These are phyloP conservation scores for Parastagonospora avenae DNA, from an alignment of 2,329 filamentous ascomycete species.

Conservation along the genomic window DNA sequence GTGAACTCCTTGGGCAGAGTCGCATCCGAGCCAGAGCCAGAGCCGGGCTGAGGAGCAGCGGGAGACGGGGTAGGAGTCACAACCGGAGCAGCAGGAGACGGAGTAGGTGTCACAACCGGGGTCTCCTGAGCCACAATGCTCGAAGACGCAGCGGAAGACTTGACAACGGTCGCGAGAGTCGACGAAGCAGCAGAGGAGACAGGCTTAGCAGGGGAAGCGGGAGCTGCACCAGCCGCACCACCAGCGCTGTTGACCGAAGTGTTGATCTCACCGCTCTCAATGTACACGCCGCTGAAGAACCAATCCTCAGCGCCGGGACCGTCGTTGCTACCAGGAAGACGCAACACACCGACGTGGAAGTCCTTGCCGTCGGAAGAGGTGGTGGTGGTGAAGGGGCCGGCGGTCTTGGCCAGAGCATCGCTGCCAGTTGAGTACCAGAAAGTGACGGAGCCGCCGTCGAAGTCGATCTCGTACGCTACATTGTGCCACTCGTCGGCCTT, in stretches of 20 bases:
- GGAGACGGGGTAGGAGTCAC: conserved; percentile 1
- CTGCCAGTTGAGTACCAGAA: conserved; percentile 73
- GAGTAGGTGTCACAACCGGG: conserved; percentile 4
- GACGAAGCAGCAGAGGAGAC: conserved; percentile 3
- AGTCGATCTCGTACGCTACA: conserved; percentile 75
- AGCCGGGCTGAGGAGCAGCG: conserved; percentile 13
- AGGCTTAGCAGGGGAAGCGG: conserved; percentile 7
- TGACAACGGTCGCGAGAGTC: not conserved
- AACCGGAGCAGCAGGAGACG: conserved; percentile 2
- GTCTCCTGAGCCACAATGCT: not conserved
- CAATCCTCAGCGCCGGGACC: conserved; percentile 65
- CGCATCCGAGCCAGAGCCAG: conserved; percentile 14
- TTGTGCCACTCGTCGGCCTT: conserved; percentile 73
- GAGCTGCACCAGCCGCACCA: conserved; percentile 10
- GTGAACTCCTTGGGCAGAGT: conserved; percentile 31
- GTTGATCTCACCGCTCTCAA: conserved; percentile 62
- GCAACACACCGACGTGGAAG: conserved; percentile 74
- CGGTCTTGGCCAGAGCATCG: conserved; percentile 61
- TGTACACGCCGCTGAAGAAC: conserved; percentile 74
- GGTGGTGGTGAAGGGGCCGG: conserved; percentile 63
- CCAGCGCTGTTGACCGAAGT: conserved; percentile 31
- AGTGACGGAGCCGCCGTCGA: conserved; percentile 64
- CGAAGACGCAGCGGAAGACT: no score
- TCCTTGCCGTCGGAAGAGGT: conserved; percentile 71
- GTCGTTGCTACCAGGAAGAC: conserved; percentile 64